These are phyloP conservation scores for Bacterosira constricta DNA, from an alignment of 108 stramenopile genomes.

Conservation along the genomic window DNA sequence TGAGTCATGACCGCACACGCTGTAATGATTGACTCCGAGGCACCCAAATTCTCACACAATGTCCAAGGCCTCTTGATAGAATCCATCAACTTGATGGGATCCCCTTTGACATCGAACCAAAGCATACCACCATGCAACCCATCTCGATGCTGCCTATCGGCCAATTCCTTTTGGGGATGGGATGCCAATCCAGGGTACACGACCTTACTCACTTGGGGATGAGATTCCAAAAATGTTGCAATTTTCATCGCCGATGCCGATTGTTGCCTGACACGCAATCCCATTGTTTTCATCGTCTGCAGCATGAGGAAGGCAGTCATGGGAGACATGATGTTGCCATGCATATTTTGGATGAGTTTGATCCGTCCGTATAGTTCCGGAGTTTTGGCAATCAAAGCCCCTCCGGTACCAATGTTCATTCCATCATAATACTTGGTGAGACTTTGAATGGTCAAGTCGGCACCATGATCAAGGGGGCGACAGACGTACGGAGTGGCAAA, in stretches of 20 bases:
- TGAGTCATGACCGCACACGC: conserved; percentile 89
- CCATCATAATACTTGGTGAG: conserved; percentile 86
- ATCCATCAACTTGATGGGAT: conserved; percentile 82
- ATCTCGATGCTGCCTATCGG: conserved; percentile 74
- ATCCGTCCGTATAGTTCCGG: conserved; percentile 70
- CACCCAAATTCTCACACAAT: conserved; percentile 83
- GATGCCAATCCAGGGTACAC: conserved; percentile 80
- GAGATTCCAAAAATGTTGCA: conserved; percentile 79
- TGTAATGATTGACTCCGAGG: conserved; percentile 81
- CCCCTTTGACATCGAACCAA: conserved; percentile 85
- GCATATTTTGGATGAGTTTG: conserved; percentile 80
- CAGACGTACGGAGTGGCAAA: conserved; percentile 79
- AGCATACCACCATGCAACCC: conserved; percentile 87
- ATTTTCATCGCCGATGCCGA: conserved; percentile 73
- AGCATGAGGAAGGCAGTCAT: conserved; percentile 85
- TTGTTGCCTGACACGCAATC: conserved; percentile 71
- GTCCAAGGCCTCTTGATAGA: conserved; percentile 81
- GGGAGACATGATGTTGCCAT: conserved; percentile 85
- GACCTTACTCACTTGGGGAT: conserved; percentile 75
- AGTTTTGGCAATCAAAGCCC: conserved; percentile 69
- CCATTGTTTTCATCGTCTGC: conserved; percentile 86
- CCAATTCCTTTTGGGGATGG: conserved; percentile 82
- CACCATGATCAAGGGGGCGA: conserved; percentile 71
- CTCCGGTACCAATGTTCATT: conserved; percentile 83
- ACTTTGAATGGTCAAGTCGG: conserved; percentile 78